Conservation (phyloP, 768 basidiomycete genomes). For the Leccinum imitatum region DNA sequence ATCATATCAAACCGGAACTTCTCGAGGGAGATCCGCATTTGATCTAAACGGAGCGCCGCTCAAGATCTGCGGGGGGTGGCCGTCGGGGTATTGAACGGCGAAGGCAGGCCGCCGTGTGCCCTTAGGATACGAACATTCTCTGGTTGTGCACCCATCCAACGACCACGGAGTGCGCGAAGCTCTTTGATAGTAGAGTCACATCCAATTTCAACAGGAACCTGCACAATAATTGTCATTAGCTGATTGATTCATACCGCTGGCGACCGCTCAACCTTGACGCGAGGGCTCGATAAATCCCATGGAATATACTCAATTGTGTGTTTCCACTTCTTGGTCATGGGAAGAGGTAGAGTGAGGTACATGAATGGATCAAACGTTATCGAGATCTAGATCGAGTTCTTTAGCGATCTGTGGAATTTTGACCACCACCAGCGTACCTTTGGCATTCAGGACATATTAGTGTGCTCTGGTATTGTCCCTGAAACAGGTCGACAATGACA, state of each 20-base stretch:
- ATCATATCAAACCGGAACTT: no score
- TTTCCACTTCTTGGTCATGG: no score
- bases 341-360: constrained; percentile 56
- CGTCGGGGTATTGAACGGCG: no score
- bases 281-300: constrained; percentile 65
- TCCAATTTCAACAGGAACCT: constrained; percentile 22
- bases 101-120: no score
- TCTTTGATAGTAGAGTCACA: constrained; percentile 81
- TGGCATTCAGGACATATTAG: constrained; percentile 91
- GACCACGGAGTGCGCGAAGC: constrained; percentile 64
- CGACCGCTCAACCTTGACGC: constrained; percentile 52
- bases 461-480: constrained; percentile 95
- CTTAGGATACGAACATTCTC: constrained; percentile 56
- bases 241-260: not conserved
- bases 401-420: not conserved
- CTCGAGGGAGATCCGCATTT: no score
- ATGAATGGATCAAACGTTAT: constrained; percentile 99
- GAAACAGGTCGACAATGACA: constrained; percentile 97
- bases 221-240: no score
- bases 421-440: constrained; percentile 56
- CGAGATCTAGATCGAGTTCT: constrained; percentile 63
- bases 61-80: no score
- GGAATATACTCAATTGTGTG: constrained; percentile 55
- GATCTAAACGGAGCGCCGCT: no score
- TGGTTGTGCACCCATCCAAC: constrained; percentile 72